A percentile compares a stretch with the other conserved stretches of the same genome.
phyloP scores from a whole-genome alignment of 192 early-diverging fungal species.

The Entomortierella beljakovae region DNA sequence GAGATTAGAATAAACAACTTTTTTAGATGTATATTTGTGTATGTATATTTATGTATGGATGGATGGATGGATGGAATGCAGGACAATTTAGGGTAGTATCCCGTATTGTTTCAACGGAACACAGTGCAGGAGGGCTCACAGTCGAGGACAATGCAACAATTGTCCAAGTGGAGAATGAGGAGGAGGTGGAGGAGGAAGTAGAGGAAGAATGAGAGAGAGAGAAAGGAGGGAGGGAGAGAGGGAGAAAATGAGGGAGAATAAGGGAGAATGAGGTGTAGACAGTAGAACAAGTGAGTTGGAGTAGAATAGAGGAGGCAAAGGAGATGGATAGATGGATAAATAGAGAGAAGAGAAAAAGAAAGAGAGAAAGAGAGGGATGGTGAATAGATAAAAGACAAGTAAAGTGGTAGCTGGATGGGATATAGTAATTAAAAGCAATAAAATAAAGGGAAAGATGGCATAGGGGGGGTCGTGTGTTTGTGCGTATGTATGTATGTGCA shows the following conservation, averaged over 20 bases:
- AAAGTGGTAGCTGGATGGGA: no score
- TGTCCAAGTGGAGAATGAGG: background rate
- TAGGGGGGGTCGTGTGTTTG: no score
- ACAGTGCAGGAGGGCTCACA: constrained; percentile 11
- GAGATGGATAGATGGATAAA: background rate
- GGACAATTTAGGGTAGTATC: background rate
- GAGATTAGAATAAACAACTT: no score
- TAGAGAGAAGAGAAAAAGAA: background rate
- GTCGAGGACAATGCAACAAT: background rate
- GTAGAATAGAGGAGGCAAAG: background rate
- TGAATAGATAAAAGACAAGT: no score
- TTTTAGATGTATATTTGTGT: no score
- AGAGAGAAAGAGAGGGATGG: no score
- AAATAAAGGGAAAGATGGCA: no score
- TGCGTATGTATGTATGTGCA: no score
- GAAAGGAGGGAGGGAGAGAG: background rate
- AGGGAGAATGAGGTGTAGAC: background rate
- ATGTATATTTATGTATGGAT: no score
- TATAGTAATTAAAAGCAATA: no score
- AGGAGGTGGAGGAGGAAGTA: background rate
- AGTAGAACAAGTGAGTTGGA: background rate
- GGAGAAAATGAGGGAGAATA: background rate
- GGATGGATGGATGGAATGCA: background rate
- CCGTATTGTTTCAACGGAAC: constrained; percentile 22
- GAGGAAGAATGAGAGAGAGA: background rate